A percentile compares a stretch with the other conserved stretches of the same genome.
Conservation (phyloP, 1,284 basidiomycete genomes). For the Cryptococcus maquisensis region DNA sequence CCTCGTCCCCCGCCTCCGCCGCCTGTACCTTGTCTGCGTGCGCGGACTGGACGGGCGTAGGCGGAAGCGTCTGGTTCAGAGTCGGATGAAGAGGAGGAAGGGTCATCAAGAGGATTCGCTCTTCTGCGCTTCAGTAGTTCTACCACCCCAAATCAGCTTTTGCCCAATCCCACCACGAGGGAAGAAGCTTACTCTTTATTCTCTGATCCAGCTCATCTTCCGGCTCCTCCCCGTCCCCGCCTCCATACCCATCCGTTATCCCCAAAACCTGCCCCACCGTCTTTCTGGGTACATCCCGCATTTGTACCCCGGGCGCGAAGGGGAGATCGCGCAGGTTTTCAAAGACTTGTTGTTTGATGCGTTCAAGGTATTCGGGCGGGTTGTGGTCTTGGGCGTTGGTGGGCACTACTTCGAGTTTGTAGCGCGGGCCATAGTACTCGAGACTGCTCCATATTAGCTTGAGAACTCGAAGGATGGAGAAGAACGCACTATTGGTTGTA, state of each 20-base stretch:
- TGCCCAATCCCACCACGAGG: background rate
- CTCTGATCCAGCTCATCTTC: constrained; percentile 46
- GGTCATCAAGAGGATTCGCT: background rate
- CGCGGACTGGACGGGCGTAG: constrained; percentile 15
- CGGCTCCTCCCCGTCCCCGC: constrained; percentile 41
- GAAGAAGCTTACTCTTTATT: constrained; percentile 37
- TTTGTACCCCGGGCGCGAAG: constrained; percentile 78
- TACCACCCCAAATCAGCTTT: constrained; percentile 3
- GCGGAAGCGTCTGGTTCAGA: constrained; percentile 21
- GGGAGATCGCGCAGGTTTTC: constrained; percentile 73
- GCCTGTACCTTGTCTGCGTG: constrained; percentile 22
- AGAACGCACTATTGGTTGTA: constrained; percentile 74
- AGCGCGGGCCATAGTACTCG: constrained; percentile 96
- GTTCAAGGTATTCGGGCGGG: constrained; percentile 74
- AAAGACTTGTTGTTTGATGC: constrained; percentile 72
- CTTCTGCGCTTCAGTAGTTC: constrained; percentile 23
- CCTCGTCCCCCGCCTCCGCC: background rate
- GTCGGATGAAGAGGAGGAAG: constrained; percentile 2
- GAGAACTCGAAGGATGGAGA: background rate
- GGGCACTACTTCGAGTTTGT: constrained; percentile 81
- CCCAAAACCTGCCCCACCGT: constrained; percentile 40
- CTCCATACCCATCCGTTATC: constrained; percentile 19
- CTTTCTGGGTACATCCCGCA: constrained; percentile 72
- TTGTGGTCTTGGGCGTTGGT: constrained; percentile 97
- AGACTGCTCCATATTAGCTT: constrained; percentile 51